A percentile compares a stretch with the other conserved stretches of the same genome.
Evolutionary conservation across 257 asterid genomes (phyloP).

Genomic region (Pogostemon cablin): DNA sequence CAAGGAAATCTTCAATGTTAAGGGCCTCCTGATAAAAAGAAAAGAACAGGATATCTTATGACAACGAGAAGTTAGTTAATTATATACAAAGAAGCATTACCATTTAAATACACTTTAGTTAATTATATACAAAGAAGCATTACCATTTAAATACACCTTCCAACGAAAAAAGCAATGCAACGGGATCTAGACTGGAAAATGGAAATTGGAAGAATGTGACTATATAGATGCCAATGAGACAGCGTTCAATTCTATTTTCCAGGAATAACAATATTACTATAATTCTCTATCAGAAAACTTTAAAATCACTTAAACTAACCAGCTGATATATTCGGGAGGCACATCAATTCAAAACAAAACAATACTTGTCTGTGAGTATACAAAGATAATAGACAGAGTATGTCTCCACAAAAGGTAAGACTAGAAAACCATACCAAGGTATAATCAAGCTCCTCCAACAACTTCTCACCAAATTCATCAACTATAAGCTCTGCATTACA

Average conservation of each 20-base stretch:
- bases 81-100: conserved; percentile 11
- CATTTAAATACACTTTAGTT: background rate
- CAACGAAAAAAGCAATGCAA: conserved; percentile 8
- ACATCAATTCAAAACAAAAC: background rate
- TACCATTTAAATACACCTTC: conserved; percentile 18
- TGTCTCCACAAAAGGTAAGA: conserved; percentile 26
- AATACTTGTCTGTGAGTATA: background rate
- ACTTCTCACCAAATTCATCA: conserved; percentile 98
- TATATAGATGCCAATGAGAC: conserved; percentile 13
- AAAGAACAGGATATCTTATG: conserved; percentile 19
- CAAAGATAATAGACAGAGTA: background rate
- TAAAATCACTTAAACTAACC: background rate
- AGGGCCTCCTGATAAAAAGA: conserved; percentile 82
- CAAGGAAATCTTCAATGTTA: conserved; percentile 94
- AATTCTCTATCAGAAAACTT: background rate
- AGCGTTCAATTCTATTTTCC: conserved; percentile 16
- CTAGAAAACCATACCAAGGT: conserved; percentile 67
- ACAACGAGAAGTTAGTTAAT: background rate
- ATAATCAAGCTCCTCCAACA: conserved; percentile 97
- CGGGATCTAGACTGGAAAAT: background rate
- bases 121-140: background rate
- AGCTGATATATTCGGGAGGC: conserved; percentile 10
- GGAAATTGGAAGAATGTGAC: background rate
- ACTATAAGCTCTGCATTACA: conserved; percentile 97
- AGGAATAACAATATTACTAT: background rate